Conservation (phyloP, 169 alveolate species). For the Cryptosporidium muris region DNA sequence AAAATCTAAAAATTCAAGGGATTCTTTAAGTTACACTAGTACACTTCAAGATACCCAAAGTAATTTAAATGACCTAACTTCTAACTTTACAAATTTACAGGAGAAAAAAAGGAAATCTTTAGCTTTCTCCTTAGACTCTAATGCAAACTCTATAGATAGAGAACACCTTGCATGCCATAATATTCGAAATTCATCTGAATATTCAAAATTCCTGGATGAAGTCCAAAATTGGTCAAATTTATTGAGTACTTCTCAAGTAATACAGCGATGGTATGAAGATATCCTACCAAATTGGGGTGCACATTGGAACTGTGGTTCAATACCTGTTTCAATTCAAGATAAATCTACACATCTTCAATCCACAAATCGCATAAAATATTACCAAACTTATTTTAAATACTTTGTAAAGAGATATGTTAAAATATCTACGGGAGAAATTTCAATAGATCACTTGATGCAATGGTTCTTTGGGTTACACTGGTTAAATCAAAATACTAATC, state of each 20-base stretch:
- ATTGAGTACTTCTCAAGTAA: not conserved
- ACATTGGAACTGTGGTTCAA: conserved; percentile 68
- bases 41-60: no score
- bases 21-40: no score
- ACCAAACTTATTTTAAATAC: not conserved
- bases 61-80: no score
- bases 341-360: not conserved
- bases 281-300: conserved; percentile 56
- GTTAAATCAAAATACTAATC: conserved; percentile 49
- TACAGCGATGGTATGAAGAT: conserved; percentile 43
- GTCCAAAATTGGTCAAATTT: not conserved
- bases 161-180: no score
- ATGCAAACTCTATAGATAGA: not conserved
- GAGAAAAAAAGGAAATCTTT: not conserved
- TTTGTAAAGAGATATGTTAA: conserved; percentile 10
- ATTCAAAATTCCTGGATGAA: no score
- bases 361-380: not conserved
- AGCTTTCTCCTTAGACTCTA: not conserved
- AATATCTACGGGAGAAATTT: not conserved
- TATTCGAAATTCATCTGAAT: no score
- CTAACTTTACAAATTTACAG: not conserved
- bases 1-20: no score
- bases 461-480: conserved; percentile 69
- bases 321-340: conserved; percentile 32
- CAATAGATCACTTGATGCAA: conserved; percentile 3